Conservation (phyloP, 108 stramenopile species). For the Epipyxis sp. region DNA sequence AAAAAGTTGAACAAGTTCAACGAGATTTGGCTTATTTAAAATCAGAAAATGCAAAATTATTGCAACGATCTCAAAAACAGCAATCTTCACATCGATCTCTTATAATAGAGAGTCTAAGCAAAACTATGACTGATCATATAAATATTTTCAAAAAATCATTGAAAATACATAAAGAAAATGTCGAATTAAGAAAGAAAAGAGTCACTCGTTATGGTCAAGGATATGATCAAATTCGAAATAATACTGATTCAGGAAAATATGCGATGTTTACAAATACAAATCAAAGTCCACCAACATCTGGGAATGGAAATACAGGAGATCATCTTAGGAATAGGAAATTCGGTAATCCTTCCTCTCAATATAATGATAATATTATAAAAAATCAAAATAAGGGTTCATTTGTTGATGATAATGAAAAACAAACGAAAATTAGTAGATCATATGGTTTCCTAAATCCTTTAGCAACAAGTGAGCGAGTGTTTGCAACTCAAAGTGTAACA, state of each 20-base stretch:
- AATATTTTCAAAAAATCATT: neutral
- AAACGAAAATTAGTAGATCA: neutral
- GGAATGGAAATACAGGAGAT: neutral
- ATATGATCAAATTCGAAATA: neutral
- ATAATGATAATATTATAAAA: neutral
- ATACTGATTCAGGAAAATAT: neutral
- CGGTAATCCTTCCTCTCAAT: neutral
- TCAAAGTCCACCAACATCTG: neutral
- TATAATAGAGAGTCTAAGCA: neutral
- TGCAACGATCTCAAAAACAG: neutral
- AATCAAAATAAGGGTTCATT: neutral
- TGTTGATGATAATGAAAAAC: no score
- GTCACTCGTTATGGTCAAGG: slow-evolving; percentile 5
- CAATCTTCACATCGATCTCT: neutral
- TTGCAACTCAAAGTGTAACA: neutral
- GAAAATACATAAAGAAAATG: slow-evolving; percentile 10
- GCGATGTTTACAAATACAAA: slow-evolving; percentile 4
- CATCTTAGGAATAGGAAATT: neutral
- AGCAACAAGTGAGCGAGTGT: neutral
- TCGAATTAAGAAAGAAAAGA: slow-evolving; percentile 15
- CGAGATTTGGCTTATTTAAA: neutral
- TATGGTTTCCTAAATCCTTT: neutral
- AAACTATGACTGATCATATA: neutral
- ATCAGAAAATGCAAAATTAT: neutral
- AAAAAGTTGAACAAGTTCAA: neutral